Base-by-base conservation (phyloP, 2,329 filamentous ascomycete genomes). In the Tolypocladium tundrense region DNA sequence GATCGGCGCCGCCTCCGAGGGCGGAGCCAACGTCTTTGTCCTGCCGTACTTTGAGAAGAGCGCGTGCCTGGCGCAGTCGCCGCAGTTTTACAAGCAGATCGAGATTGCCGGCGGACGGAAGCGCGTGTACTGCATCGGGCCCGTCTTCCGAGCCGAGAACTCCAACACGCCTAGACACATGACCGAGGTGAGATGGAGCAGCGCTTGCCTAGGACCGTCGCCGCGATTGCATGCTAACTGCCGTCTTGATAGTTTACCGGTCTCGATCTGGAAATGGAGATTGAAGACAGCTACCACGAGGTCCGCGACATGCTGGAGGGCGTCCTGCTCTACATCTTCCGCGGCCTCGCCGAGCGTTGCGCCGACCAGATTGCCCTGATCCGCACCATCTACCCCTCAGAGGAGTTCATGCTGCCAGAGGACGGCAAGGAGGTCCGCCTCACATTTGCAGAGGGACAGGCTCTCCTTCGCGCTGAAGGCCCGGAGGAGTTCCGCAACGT, bases 201-300 rank as follows among this genome's bases (percentile, higher is more conserved):
- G 48, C 31, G 16, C 4, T 31, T 27, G 50, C 33, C 53, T 14
- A 13, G 24, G 42, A 5, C n/a, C 21, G 42, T 14, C 48, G 16
- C 52, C 6, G 35, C 13, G 7, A 57, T 31, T 41, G 11, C 14
- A 51, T 58, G 8, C 59, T 63, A 40, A 64, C 56, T 19, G 51
- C 8, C 52, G n/a, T 16, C 57, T 37, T 24, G 51, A 24, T 61
- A 84, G 79, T 95, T 94, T 73, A 92, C 87, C 6, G 90, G 90
- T 67, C 87, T 95, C 55, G 90, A 95, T 88, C 69, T 94, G 69
- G 90, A 94, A 72, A 94, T 93, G 89, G 89, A 91, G 67, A 92
- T 94, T 70, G 81, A 90, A 67, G 81, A 92, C 60, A 75, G 84
- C 70, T 94, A 94, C 75, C 79, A 83, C 63, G 90, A 94, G 71